These are phyloP conservation scores for Solanum ossicruentum DNA, from an alignment of 257 asterid genomes.

Conservation along the genomic window DNA sequence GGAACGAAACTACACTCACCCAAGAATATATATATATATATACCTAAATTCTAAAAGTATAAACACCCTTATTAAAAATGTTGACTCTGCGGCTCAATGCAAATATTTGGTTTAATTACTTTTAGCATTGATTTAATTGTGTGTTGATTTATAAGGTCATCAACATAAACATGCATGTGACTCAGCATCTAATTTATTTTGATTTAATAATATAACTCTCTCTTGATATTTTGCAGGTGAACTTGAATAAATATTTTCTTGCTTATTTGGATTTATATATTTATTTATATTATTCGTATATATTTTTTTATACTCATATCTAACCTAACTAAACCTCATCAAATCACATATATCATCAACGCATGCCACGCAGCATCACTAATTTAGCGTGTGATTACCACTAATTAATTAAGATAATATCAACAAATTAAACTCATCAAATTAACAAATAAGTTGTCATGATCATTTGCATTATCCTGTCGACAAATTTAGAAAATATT, in stretches of 20 bases:
- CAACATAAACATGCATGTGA: background rate
- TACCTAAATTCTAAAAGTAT: no score
- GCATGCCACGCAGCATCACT: background rate
- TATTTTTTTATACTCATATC: background rate
- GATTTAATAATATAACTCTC: background rate
- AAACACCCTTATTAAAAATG: fast-evolving
- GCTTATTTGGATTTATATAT: background rate
- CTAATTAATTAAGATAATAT: background rate
- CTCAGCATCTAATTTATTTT: background rate
- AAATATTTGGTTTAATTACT: background rate
- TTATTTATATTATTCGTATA: background rate
- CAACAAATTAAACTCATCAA: background rate
- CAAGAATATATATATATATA: no score
- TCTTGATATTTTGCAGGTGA: background rate
- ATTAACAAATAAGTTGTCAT: background rate
- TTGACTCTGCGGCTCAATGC: no score
- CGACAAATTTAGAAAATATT: background rate
- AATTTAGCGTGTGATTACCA: constrained; percentile 9
- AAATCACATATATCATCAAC: background rate
- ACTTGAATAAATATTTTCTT: background rate
- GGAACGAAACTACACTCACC: no score
- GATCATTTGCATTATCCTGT: background rate
- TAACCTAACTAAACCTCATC: background rate
- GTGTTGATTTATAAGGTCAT: background rate
- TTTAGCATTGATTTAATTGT: background rate